A percentile compares a stretch with the other conserved stretches of the same genome.
These are phyloP conservation scores for Metarhizium humberi DNA, from an alignment of 2,329 filamentous ascomycete species.

Conservation along the genomic window DNA sequence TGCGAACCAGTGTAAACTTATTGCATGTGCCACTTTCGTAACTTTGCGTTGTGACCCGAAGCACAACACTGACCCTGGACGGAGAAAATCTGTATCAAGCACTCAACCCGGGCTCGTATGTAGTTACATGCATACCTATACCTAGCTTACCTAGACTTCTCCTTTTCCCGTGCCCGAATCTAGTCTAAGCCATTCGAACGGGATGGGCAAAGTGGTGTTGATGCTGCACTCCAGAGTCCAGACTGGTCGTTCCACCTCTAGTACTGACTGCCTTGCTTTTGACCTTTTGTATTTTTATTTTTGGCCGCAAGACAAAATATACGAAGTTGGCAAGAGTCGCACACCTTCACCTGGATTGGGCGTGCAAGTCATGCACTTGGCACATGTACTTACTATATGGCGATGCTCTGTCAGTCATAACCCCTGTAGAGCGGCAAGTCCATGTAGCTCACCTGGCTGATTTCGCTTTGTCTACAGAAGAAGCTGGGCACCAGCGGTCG, in stretches of 20 bases:
- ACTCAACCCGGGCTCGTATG: neutral
- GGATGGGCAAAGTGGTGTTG: neutral
- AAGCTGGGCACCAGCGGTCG: slow-evolving; percentile 1
- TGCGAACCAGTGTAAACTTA: no score
- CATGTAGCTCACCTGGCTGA: neutral
- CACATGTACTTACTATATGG: neutral
- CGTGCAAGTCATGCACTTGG: neutral
- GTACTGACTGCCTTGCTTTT: neutral
- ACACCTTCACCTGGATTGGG: neutral
- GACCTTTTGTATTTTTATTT: neutral
- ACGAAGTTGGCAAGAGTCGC: neutral
- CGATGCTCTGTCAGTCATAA: neutral
- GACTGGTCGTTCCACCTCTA: neutral
- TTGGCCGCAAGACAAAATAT: no score
- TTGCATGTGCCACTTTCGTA: no score
- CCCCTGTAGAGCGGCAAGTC: neutral
- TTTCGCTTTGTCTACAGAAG: neutral
- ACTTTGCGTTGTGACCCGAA: neutral
- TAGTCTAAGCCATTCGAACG: neutral
- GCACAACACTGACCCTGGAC: neutral
- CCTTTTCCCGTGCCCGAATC: neutral
- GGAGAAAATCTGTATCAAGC: neutral
- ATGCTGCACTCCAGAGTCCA: neutral
- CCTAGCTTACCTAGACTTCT: neutral
- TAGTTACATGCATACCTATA: neutral